Percentiles rank a stretch among this genome's conserved stretches.
phyloP scores from a whole-genome alignment of 2,329 filamentous ascomycete genomes.

The Pseudogymnoascus sp. region DNA sequence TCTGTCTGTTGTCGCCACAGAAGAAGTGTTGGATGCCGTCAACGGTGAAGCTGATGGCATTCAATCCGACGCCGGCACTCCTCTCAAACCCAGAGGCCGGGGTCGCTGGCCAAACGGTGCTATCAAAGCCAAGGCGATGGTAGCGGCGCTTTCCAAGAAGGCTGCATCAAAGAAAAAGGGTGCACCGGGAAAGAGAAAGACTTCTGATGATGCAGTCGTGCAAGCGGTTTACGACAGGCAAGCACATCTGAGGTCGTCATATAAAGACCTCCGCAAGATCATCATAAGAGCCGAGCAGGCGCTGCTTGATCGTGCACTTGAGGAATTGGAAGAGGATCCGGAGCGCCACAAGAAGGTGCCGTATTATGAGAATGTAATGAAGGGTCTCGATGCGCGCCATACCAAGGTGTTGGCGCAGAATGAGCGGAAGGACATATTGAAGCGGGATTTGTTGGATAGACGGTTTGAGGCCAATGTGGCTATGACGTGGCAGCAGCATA shows the following conservation, averaged over 20 bases:
- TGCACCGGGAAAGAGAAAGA: conserved; percentile 9
- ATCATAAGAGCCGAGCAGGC: conserved; percentile 17
- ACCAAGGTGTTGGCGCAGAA: background rate
- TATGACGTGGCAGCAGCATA: background rate
- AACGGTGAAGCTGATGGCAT: background rate
- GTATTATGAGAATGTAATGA: conserved; percentile 20
- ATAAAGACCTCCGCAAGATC: conserved; percentile 18
- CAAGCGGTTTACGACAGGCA: conserved; percentile 24
- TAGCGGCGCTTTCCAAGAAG: conserved; percentile 11
- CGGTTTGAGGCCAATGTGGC: background rate
- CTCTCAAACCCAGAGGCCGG: background rate
- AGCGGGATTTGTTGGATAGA: background rate
- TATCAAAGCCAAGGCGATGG: background rate
- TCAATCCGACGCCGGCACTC: background rate
- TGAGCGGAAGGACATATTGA: background rate
- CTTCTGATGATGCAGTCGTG: conserved; percentile 17
- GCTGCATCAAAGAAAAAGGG: conserved; percentile 9
- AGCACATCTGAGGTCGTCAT: conserved; percentile 21
- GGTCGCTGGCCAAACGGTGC: background rate
- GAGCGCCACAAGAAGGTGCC: conserved; percentile 22
- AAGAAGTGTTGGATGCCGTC: background rate
- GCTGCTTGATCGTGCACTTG: conserved; percentile 23
- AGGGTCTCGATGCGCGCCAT: conserved; percentile 15
- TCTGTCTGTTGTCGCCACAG: background rate
- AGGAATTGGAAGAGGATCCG: conserved; percentile 17